phyloP scores from a whole-genome alignment of 2,329 filamentous ascomycete genomes.

The Alternaria triticina region DNA sequence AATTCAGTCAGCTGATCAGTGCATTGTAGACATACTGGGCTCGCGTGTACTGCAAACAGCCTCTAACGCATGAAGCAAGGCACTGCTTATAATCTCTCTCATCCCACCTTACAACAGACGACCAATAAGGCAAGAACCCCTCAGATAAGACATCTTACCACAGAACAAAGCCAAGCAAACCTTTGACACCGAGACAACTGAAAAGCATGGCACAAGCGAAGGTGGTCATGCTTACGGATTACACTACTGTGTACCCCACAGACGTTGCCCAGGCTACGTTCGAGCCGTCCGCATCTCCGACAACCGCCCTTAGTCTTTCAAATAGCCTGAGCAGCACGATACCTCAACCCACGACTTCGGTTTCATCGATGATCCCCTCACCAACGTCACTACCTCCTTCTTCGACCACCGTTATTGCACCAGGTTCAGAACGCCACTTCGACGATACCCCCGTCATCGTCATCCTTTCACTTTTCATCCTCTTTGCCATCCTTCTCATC shows the following conservation, averaged over 20 bases:
- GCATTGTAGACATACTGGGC: not conserved
- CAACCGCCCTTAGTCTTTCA: not conserved
- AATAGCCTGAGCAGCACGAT: not conserved
- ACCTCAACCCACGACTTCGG: not conserved
- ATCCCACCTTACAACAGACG: not conserved
- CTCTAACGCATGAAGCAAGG: not conserved
- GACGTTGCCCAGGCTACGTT: not conserved
- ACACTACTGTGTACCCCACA: constrained; percentile 5
- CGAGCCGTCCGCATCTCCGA: not conserved
- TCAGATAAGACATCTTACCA: not conserved
- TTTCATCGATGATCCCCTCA: not conserved
- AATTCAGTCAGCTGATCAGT: not conserved
- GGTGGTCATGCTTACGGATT: constrained; percentile 4
- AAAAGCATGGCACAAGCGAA: not conserved
- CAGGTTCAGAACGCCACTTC: not conserved
- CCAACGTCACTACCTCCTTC: not conserved
- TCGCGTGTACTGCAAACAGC: not conserved
- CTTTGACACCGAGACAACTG: not conserved
- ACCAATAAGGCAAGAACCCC: not conserved
- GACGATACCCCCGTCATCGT: constrained; percentile 8
- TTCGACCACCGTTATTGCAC: not conserved
- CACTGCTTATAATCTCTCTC: not conserved
- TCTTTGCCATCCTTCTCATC: constrained; percentile 2
- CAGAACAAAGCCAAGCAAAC: not conserved
- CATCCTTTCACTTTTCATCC: not conserved